Percentiles rank a stretch among this genome's conserved stretches.
Evolutionary conservation across 2,329 filamentous ascomycete species (phyloP).

Genomic region (Hymenoscyphus repandus): DNA sequence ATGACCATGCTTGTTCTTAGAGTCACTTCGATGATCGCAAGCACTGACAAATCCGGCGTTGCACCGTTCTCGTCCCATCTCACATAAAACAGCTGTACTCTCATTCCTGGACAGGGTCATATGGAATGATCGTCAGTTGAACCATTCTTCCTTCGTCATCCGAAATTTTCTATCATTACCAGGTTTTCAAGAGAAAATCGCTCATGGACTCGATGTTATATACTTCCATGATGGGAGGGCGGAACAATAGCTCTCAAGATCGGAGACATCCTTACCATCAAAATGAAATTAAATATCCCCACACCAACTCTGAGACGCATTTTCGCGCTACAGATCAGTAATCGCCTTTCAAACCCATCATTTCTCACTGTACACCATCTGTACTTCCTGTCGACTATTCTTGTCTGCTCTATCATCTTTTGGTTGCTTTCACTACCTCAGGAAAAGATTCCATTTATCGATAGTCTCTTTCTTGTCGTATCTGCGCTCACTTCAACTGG

Average conservation of each 20-base stretch:
- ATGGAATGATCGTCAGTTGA: no score
- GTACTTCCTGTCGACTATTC: conserved; percentile 55
- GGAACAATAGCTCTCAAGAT: no score
- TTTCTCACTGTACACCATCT: conserved; percentile 56
- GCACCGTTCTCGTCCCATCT: no score
- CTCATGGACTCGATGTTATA: background rate
- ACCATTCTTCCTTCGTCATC: no score
- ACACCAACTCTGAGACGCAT: background rate
- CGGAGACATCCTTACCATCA: background rate
- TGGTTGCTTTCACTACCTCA: conserved; percentile 50
- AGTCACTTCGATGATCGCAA: no score
- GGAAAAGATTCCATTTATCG: conserved; percentile 51
- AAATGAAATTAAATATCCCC: conserved; percentile 2
- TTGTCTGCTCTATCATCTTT: conserved; percentile 55
- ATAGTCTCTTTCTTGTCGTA: conserved; percentile 60
- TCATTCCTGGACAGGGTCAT: no score
- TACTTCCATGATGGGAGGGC: background rate
- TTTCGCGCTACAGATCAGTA: background rate
- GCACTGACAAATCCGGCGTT: no score
- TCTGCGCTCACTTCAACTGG: conserved; percentile 65
- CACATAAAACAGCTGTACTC: no score
- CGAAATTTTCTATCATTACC: no score
- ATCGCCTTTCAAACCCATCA: background rate
- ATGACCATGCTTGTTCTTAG: no score
- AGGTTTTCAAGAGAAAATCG: background rate